Evolutionary conservation across 768 basidiomycete genomes (phyloP).

Genomic region (Lentinula boryana): DNA sequence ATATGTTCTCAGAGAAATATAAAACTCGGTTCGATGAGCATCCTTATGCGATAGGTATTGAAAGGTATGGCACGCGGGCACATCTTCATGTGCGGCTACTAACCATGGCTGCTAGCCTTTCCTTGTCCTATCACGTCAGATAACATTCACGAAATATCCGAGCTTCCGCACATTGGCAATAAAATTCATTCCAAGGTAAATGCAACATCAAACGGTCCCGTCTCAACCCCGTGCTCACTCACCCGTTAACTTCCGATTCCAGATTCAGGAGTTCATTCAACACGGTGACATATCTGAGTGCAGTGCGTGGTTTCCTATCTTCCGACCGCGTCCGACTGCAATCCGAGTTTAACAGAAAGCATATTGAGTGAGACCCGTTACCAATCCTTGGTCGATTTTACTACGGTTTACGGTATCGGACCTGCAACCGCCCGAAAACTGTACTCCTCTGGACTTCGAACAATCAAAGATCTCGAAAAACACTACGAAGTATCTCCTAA

Average conservation of each 20-base stretch:
- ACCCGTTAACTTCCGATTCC: not conserved
- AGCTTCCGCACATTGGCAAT: slow-evolving; percentile 40
- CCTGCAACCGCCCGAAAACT: slow-evolving; percentile 60
- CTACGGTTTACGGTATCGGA: slow-evolving; percentile 69
- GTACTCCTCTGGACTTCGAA: slow-evolving; percentile 61
- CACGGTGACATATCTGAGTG: slow-evolving; percentile 55
- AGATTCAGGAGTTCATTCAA: slow-evolving; percentile 62
- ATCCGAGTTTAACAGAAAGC: slow-evolving; percentile 28
- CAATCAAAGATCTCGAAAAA: slow-evolving; percentile 60
- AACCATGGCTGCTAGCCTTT: slow-evolving; percentile 33
- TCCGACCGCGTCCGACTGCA: not conserved
- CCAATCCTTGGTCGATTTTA: slow-evolving; percentile 49
- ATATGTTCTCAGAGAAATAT: not conserved
- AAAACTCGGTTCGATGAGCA: not conserved
- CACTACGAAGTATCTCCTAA: slow-evolving; percentile 46
- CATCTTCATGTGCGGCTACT: not conserved
- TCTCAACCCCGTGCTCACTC: not conserved
- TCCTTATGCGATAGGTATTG: slow-evolving; percentile 26
- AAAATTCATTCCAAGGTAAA: slow-evolving; percentile 46
- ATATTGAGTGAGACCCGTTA: slow-evolving; percentile 48
- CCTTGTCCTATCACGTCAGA: slow-evolving; percentile 34
- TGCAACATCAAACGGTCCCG: not conserved
- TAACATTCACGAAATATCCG: slow-evolving; percentile 30
- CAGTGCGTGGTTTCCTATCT: slow-evolving; percentile 26
- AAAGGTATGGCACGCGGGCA: slow-evolving; percentile 31